Evolutionary conservation across 1,139 yeast species (phyloP).

Genomic region (Tardiomyces depauwii): DNA sequence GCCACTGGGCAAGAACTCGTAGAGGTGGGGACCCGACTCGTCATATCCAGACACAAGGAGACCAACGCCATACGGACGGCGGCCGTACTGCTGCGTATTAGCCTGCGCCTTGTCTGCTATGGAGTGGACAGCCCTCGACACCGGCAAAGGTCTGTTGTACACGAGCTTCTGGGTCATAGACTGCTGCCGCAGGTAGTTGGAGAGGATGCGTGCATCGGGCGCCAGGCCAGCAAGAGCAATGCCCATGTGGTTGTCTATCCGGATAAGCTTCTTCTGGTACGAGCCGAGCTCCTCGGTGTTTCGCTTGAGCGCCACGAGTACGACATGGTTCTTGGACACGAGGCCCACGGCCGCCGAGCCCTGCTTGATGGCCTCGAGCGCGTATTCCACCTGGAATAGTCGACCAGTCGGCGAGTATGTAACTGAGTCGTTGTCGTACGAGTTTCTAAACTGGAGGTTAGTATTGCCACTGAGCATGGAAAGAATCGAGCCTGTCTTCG

Average conservation of each 20-base stretch:
- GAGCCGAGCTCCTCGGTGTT: conserved; percentile 97
- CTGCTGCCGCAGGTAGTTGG: conserved; percentile 82
- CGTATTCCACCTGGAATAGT: conserved; percentile 90
- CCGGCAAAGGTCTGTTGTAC: conserved; percentile 78
- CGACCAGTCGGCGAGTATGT: conserved; percentile 97
- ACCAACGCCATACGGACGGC: conserved; percentile 97
- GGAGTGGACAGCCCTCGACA: conserved; percentile 71
- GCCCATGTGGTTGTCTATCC: conserved; percentile 89
- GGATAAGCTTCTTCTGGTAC: conserved; percentile 85
- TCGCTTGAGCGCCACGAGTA: conserved; percentile 85
- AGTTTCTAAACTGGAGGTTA: conserved; percentile 70
- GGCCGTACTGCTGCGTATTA: conserved; percentile 92
- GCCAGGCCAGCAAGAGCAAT: conserved; percentile 95
- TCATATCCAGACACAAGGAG: conserved; percentile 85
- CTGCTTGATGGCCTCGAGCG: conserved; percentile 94
- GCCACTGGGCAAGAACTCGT: conserved; percentile 95
- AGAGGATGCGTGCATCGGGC: conserved; percentile 90
- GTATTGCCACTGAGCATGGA: too few species aligned
- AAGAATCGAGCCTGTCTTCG: too few species aligned
- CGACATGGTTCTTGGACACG: conserved; percentile 77
- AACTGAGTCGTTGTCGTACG: conserved; percentile 95
- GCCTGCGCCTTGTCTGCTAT: conserved; percentile 96
- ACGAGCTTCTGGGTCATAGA: conserved; percentile 83
- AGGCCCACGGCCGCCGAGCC: conserved; percentile 97
- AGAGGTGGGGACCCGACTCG: conserved; percentile 86